Evolutionary conservation across 306 rosid genomes (phyloP).

Genomic region (Rosa chinensis): DNA sequence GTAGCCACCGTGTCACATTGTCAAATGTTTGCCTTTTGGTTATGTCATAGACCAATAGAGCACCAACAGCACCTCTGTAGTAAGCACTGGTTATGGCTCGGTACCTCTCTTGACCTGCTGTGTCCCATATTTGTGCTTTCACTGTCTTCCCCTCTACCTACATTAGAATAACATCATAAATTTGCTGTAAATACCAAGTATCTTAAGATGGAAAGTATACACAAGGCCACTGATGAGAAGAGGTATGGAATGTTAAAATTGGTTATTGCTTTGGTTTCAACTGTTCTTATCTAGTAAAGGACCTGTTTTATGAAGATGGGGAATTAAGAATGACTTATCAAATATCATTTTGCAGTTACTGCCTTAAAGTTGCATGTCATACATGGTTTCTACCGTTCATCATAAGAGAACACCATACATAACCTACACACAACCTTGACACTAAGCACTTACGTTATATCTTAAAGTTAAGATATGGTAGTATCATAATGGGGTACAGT

Average conservation of each 20-base stretch:
- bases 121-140: constrained; percentile 94
- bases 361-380: background rate
- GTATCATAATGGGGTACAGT: background rate
- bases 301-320: background rate
- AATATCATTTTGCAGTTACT: background rate
- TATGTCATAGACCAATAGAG: constrained; percentile 70
- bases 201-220: background rate
- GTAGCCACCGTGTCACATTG: constrained; percentile 71
- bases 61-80: constrained; percentile 87
- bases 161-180: constrained; percentile 5
- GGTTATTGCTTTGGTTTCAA: background rate
- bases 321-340: background rate
- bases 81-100: constrained; percentile 82
- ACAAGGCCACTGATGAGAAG: background rate
- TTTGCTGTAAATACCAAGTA: background rate
- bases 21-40: constrained; percentile 81
- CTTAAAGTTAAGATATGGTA: background rate
- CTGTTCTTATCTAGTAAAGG: background rate
- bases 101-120: constrained; percentile 88
- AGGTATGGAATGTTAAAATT: background rate
- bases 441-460: background rate
- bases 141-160: constrained; percentile 85
- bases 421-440: background rate
- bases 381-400: background rate
- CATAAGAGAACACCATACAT: background rate